phyloP scores from a whole-genome alignment of 2,329 filamentous ascomycete species.

The Triangularia verruculosa region DNA sequence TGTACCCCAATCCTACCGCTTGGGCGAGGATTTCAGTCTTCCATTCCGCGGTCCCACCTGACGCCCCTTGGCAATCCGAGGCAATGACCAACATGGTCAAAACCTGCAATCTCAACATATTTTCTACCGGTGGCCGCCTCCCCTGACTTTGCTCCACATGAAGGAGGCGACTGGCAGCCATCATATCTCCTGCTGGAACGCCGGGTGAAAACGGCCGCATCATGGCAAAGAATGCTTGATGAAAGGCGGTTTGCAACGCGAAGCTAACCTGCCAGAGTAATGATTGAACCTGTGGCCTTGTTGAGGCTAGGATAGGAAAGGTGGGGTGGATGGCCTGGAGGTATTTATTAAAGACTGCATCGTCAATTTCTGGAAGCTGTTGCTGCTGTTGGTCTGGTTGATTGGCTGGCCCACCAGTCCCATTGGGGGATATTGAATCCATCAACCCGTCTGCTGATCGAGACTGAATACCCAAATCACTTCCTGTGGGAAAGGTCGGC shows the following conservation, averaged over 20 bases:
- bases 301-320: slow-evolving; percentile 63
- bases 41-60: slow-evolving; percentile 39
- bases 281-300: slow-evolving; percentile 52
- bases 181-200: neutral
- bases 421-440: slow-evolving; percentile 27
- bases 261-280: slow-evolving; percentile 55
- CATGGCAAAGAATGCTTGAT: slow-evolving; percentile 59
- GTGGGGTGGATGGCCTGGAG: slow-evolving; percentile 62
- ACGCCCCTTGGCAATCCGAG: slow-evolving; percentile 54
- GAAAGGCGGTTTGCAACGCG: slow-evolving; percentile 60
- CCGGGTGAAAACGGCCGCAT: slow-evolving; percentile 49
- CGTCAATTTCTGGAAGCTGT: slow-evolving; percentile 39
- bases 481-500: slow-evolving; percentile 5
- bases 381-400: slow-evolving; percentile 30
- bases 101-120: slow-evolving; percentile 63
- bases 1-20: slow-evolving; percentile 64
- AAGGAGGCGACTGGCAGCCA: neutral
- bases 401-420: slow-evolving; percentile 29
- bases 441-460: slow-evolving; percentile 34
- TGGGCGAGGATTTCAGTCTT: slow-evolving; percentile 59
- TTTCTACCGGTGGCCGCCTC: slow-evolving; percentile 37
- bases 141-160: neutral
- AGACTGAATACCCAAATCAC: slow-evolving; percentile 13
- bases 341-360: slow-evolving; percentile 54
- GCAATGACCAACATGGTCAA: slow-evolving; percentile 65